Evolutionary conservation across 1,139 yeast species (phyloP).

Genomic region (Lodderomyces jiufengensis): DNA sequence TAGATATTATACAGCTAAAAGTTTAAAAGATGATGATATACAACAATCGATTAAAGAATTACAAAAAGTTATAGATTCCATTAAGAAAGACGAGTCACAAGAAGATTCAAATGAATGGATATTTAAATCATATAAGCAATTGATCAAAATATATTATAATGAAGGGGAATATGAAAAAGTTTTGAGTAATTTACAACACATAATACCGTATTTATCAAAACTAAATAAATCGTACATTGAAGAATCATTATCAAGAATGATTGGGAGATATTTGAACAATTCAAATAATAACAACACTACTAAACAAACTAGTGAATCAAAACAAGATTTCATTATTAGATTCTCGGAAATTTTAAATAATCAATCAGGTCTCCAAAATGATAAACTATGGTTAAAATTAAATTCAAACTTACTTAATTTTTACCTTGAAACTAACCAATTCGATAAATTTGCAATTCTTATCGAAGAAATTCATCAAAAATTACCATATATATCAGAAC

Average conservation of each 20-base stretch:
- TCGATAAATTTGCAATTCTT: constrained; percentile 21
- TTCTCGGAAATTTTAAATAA: constrained; percentile 29
- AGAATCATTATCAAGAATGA: constrained; percentile 56
- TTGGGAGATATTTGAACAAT: constrained; percentile 41
- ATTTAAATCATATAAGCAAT: constrained; percentile 65
- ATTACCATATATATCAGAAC: constrained; percentile 39
- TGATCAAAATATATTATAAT: constrained; percentile 50
- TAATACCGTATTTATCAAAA: constrained; percentile 22
- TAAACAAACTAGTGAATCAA: too few relatives aligned
- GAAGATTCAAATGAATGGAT: constrained; percentile 34
- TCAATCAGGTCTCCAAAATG: constrained; percentile 27
- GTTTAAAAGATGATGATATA: constrained; percentile 58
- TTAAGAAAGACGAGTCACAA: constrained; percentile 19
- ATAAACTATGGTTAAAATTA: constrained; percentile 55
- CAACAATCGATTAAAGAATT: constrained; percentile 45
- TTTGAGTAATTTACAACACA: constrained; percentile 22
- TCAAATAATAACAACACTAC: constrained; percentile 15
- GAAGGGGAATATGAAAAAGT: constrained; percentile 33
- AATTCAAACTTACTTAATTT: constrained; percentile 50
- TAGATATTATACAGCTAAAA: constrained; percentile 60
- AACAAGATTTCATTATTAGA: constrained; percentile 20
- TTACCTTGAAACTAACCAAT: constrained; percentile 37
- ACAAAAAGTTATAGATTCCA: constrained; percentile 27
- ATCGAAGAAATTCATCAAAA: constrained; percentile 39
- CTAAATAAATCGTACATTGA: constrained; percentile 52